Evolutionary conservation across 1,284 basidiomycete genomes (phyloP).

Genomic region (Ganoderma leucocontextum): DNA sequence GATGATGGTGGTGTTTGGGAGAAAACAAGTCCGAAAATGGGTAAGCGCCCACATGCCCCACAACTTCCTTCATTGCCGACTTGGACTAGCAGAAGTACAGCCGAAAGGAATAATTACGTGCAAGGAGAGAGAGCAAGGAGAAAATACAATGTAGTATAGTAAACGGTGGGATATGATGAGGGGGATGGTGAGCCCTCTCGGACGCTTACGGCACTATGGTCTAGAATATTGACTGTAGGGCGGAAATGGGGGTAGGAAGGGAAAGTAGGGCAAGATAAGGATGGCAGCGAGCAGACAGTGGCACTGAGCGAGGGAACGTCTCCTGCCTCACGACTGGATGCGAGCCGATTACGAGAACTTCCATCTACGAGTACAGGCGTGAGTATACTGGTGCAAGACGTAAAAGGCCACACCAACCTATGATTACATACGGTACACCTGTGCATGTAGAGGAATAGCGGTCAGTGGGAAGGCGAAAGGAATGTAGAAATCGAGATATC

Average conservation of each 20-base stretch:
- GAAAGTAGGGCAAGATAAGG: background rate
- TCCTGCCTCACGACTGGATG: background rate
- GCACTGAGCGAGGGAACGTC: background rate
- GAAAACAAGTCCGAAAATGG: background rate
- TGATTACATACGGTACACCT: constrained; percentile 70
- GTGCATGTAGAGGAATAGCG: background rate
- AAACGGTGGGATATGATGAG: background rate
- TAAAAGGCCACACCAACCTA: constrained; percentile 47
- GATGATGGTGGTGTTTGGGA: background rate
- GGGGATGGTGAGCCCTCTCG: too few species aligned
- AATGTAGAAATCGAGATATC: background rate
- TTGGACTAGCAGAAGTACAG: background rate
- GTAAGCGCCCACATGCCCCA: background rate
- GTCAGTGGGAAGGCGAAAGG: constrained; percentile 16
- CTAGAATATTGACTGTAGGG: constrained; percentile 1
- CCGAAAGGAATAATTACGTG: constrained; percentile 6
- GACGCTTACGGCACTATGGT: background rate
- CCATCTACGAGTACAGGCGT: constrained; percentile 52
- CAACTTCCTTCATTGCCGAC: background rate
- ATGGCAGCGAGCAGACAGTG: background rate
- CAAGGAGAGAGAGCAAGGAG: background rate
- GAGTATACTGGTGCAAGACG: constrained; percentile 9
- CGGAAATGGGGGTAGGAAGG: background rate
- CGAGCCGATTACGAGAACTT: constrained; percentile 64
- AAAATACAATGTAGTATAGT: background rate